Percentiles rank a stretch among this genome's conserved stretches.
Conservation (phyloP, 2,329 filamentous ascomycete species). For the Paraphoma chrysanthemicola region DNA sequence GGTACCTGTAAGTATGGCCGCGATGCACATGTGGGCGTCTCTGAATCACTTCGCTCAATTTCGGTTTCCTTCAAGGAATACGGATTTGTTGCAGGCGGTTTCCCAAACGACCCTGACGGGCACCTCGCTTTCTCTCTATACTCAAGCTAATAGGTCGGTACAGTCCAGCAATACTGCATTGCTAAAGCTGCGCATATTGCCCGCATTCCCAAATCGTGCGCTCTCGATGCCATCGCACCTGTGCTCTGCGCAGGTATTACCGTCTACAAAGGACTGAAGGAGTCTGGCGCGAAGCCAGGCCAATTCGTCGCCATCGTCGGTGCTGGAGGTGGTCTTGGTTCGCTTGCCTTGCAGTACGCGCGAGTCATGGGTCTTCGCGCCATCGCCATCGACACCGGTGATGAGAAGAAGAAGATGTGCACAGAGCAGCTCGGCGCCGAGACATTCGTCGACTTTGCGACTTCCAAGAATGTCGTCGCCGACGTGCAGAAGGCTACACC, state of each 20-base stretch:
- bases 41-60: too few relatives aligned
- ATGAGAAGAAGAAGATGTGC: slow-evolving; percentile 78
- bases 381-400: slow-evolving; percentile 83
- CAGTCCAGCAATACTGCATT: slow-evolving; percentile 85
- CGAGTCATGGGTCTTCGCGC: slow-evolving; percentile 85
- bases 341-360: slow-evolving; percentile 83
- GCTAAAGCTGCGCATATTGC: slow-evolving; percentile 87
- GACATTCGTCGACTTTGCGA: slow-evolving; percentile 81
- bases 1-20: slow-evolving; percentile 63
- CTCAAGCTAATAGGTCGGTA: too few relatives aligned
- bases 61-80: too few relatives aligned
- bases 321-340: slow-evolving; percentile 82
- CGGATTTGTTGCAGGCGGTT: too few relatives aligned
- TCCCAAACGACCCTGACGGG: too few relatives aligned
- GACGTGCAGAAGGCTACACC: slow-evolving; percentile 83
- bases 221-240: slow-evolving; percentile 79
- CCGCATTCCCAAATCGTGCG: slow-evolving; percentile 77
- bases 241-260: slow-evolving; percentile 87
- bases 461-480: slow-evolving; percentile 76
- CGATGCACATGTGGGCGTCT: too few relatives aligned
- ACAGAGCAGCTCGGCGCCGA: slow-evolving; percentile 71
- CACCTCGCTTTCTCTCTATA: too few relatives aligned
- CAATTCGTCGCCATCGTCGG: slow-evolving; percentile 85
- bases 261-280: slow-evolving; percentile 91
- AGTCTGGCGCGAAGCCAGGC: slow-evolving; percentile 75